Percentiles rank a stretch among this genome's conserved stretches.
These are phyloP conservation scores for Periconia digitata DNA, from an alignment of 2,329 filamentous ascomycete species.

Conservation along the genomic window DNA sequence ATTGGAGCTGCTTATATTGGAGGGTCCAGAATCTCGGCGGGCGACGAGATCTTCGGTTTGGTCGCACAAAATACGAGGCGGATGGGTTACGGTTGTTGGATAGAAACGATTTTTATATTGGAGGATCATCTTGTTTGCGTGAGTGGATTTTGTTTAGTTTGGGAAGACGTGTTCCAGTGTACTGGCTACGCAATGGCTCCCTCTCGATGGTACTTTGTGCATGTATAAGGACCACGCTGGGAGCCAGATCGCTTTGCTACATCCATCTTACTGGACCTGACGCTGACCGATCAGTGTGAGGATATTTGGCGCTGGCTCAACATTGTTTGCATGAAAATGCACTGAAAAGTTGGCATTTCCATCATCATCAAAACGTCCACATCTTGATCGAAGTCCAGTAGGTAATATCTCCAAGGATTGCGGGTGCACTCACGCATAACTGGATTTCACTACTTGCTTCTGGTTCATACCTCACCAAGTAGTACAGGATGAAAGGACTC, in stretches of 20 bases:
- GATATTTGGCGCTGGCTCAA: neutral
- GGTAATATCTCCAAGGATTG: too few species aligned
- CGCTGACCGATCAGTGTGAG: too few species aligned
- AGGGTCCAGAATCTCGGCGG: neutral
- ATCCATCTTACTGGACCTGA: too few species aligned
- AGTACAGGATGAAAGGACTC: constrained; percentile 15
- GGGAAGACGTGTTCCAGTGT: too few species aligned
- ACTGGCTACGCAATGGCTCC: too few species aligned
- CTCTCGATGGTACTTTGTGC: too few species aligned
- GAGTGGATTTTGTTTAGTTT: neutral
- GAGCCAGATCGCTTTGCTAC: too few species aligned
- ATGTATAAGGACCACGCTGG: too few species aligned
- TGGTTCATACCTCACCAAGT: neutral
- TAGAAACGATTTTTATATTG: neutral
- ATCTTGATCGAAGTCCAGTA: too few species aligned
- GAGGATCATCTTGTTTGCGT: neutral
- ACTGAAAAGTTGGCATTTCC: neutral
- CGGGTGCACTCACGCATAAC: neutral
- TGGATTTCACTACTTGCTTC: neutral
- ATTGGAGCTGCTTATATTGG: neutral
- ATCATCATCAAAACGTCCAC: too few species aligned
- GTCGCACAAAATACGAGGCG: too few species aligned
- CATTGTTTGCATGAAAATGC: neutral
- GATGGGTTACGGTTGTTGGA: neutral
- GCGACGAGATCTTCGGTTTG: neutral